A percentile compares a stretch with the other conserved stretches of the same genome.
Evolutionary conservation across 106 monocot genomes (phyloP).

Genomic region (Dendrobium chrysotoxum): DNA sequence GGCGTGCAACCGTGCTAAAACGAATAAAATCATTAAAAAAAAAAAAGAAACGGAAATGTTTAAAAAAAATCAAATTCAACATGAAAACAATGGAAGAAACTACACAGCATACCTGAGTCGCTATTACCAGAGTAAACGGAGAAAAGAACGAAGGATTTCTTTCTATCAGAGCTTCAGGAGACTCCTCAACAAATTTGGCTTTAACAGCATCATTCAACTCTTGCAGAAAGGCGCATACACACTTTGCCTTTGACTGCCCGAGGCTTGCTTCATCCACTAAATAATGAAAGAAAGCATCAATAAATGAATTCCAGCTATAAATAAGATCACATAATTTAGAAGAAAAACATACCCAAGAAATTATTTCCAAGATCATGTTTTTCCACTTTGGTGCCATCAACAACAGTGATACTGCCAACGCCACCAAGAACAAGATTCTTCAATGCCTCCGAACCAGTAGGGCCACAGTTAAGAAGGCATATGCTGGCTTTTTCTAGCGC

Average conservation of each 20-base stretch:
- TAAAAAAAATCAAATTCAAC: background rate
- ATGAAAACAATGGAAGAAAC: background rate
- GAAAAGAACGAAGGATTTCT: constrained; percentile 81
- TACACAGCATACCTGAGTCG: constrained; percentile 63
- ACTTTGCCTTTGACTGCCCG: constrained; percentile 90
- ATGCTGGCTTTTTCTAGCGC: constrained; percentile 82
- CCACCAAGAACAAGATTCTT: constrained; percentile 98
- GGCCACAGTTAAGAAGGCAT: constrained; percentile 92
- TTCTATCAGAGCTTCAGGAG: constrained; percentile 73
- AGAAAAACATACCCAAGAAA: constrained; percentile 65
- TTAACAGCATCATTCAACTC: constrained; percentile 99
- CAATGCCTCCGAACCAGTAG: constrained; percentile 89
- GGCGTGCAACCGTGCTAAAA: background rate
- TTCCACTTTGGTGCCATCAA: constrained; percentile 89
- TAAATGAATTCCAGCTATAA: background rate
- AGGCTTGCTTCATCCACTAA: constrained; percentile 74
- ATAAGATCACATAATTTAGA: background rate
- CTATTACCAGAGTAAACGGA: constrained; percentile 80
- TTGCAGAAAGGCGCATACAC: constrained; percentile 82
- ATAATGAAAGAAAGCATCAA: constrained; percentile 5
- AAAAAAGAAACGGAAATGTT: background rate
- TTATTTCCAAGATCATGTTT: constrained; percentile 82
- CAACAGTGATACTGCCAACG: constrained; percentile 77
- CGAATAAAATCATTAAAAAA: background rate
- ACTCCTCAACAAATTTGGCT: constrained; percentile 90